A percentile compares a stretch with the other conserved stretches of the same genome.
Conservation (phyloP, 2,329 filamentous ascomycete genomes). For the Curvularia sp. region DNA sequence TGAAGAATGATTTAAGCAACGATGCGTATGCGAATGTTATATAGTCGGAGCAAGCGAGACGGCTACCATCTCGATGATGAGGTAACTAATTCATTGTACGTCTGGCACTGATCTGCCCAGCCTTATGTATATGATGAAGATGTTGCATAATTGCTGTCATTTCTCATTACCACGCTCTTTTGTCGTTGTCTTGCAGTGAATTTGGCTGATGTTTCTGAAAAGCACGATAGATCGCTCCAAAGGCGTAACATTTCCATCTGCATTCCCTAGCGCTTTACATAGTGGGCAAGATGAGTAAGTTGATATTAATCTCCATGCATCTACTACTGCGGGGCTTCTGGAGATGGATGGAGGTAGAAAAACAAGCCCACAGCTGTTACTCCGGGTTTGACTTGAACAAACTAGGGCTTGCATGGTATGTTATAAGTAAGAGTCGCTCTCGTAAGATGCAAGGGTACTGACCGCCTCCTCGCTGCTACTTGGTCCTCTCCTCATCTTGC, state of each 20-base stretch:
- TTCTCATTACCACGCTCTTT: too few species aligned
- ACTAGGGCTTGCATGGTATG: not conserved
- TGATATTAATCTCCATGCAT: not conserved
- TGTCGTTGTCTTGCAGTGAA: too few species aligned
- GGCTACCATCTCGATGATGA: not conserved
- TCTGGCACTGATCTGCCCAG: not conserved
- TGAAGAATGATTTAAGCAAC: not conserved
- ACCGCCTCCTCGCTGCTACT: not conserved
- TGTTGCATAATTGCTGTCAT: not conserved
- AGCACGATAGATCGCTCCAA: too few species aligned
- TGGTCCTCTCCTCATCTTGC: not conserved
- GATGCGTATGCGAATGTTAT: not conserved
- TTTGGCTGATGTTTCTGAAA: too few species aligned
- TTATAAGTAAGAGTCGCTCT: not conserved
- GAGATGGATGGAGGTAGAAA: not conserved
- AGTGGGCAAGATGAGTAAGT: not conserved
- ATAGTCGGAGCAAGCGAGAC: not conserved
- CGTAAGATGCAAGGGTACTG: not conserved
- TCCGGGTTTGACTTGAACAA: not conserved
- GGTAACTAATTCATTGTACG: not conserved
- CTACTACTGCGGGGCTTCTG: not conserved
- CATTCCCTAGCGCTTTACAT: too few species aligned
- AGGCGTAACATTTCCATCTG: too few species aligned
- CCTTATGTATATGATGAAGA: not conserved
- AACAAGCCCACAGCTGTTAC: not conserved